phyloP scores from a whole-genome alignment of 192 early-diverging fungal species.

The Spizellomyces punctatus region DNA sequence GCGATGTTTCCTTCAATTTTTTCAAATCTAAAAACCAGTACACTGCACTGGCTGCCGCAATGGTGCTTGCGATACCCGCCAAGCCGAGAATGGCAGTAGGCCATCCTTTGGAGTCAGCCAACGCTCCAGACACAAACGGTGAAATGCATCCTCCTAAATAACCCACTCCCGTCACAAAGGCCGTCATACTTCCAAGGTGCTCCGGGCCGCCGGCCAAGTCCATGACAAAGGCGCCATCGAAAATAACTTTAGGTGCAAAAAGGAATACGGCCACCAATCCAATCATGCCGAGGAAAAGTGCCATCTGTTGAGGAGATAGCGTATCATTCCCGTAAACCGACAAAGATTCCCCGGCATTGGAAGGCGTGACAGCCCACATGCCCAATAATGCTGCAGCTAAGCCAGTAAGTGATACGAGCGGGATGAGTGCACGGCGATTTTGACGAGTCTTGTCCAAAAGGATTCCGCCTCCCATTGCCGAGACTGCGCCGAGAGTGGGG shows the following conservation, averaged over 20 bases:
- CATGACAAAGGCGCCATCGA: slow-evolving; percentile 35
- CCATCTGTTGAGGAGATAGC: slow-evolving; percentile 1
- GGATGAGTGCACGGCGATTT: slow-evolving; percentile 26
- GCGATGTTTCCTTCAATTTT: too few species aligned
- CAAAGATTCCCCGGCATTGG: slow-evolving; percentile 2
- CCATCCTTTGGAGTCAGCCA: slow-evolving; percentile 27
- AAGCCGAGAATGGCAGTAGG: slow-evolving; percentile 14
- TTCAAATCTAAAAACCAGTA: slow-evolving; percentile 26
- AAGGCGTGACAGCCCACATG: slow-evolving; percentile 28
- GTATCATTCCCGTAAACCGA: neutral
- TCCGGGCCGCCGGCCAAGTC: slow-evolving; percentile 24
- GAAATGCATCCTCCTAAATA: slow-evolving; percentile 27
- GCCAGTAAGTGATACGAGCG: slow-evolving; percentile 9
- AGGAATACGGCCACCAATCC: slow-evolving; percentile 23
- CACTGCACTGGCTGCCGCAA: slow-evolving; percentile 5
- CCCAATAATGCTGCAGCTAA: slow-evolving; percentile 13
- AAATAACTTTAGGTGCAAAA: slow-evolving; percentile 31
- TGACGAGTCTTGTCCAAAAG: slow-evolving; percentile 17
- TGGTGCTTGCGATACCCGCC: slow-evolving; percentile 5
- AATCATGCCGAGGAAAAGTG: slow-evolving; percentile 22
- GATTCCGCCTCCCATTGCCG: slow-evolving; percentile 20
- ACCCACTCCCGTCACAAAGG: slow-evolving; percentile 32
- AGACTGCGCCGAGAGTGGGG: slow-evolving; percentile 30
- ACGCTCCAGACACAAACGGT: slow-evolving; percentile 14
- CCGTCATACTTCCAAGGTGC: slow-evolving; percentile 23